These are phyloP conservation scores for Crucihimalaya himalaica DNA, from an alignment of 345 rosid species.

Conservation along the genomic window DNA sequence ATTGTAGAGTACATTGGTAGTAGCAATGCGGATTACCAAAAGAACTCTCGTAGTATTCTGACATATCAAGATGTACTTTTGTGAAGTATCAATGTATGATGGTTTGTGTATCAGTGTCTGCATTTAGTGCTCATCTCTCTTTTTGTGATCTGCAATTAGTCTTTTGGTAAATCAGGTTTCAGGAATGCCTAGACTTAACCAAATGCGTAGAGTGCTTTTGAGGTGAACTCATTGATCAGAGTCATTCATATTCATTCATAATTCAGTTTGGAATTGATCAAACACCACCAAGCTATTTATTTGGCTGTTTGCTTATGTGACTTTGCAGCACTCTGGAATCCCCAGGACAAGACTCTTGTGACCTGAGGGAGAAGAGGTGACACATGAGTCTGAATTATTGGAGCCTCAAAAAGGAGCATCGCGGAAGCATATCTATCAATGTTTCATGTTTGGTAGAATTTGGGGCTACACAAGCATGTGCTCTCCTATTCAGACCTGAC, in stretches of 20 bases:
- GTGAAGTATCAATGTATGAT: conserved; percentile 45
- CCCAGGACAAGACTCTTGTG: conserved; percentile 37
- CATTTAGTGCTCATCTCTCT: conserved; percentile 6
- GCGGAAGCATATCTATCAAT: conserved; percentile 28
- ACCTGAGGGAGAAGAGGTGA: conserved; percentile 34
- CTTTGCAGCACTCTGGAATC: conserved; percentile 41
- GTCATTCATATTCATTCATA: conserved; percentile 11
- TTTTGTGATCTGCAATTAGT: conserved; percentile 19
- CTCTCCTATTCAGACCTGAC: conserved; percentile 32
- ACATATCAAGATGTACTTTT: conserved; percentile 37
- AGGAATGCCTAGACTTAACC: conserved; percentile 1
- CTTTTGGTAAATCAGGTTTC: conserved; percentile 16
- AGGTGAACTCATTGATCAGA: not conserved
- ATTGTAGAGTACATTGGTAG: conserved; percentile 37
- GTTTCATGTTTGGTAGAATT: conserved; percentile 41
- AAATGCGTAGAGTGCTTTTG: not conserved
- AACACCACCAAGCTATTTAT: conserved; percentile 33
- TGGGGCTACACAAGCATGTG: conserved; percentile 43
- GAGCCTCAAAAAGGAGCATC: conserved; percentile 29
- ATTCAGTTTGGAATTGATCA: conserved; percentile 34
- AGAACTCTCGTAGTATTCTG: conserved; percentile 33
- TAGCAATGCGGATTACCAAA: conserved; percentile 32
- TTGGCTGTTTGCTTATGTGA: conserved; percentile 43
- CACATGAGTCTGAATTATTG: conserved; percentile 39
- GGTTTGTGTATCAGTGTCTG: conserved; percentile 32